Percentiles rank a stretch among this genome's conserved stretches.
Evolutionary conservation across 2,329 filamentous ascomycete genomes (phyloP).

Genomic region (Fonsecaea pugnacius): DNA sequence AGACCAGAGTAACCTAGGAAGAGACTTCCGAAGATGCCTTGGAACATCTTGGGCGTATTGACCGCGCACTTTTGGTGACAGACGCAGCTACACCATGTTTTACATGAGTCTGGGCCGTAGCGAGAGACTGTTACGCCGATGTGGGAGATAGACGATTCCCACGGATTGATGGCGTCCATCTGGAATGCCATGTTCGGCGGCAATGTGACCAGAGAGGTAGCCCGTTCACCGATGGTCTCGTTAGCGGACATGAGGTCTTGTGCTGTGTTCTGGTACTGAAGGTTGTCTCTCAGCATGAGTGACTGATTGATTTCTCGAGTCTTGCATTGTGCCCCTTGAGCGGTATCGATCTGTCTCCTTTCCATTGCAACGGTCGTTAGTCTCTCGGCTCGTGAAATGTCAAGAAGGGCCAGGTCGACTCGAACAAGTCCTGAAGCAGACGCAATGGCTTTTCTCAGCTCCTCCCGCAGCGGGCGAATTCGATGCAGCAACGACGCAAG

Average conservation of each 20-base stretch:
- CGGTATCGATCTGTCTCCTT: neutral
- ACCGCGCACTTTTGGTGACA: neutral
- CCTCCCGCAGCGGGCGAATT: neutral
- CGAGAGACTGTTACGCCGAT: neutral
- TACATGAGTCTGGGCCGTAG: neutral
- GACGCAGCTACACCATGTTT: neutral
- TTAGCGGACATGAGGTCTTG: neutral
- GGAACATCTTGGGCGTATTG: neutral
- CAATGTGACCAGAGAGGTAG: neutral
- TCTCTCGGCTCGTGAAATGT: neutral
- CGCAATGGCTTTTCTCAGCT: neutral
- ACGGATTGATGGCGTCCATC: neutral
- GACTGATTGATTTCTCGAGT: neutral
- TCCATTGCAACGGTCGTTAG: neutral
- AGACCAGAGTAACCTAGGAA: neutral
- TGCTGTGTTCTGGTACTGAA: neutral
- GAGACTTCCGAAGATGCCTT: neutral
- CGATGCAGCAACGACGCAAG: neutral
- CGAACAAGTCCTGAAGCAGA: neutral
- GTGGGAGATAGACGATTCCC: neutral
- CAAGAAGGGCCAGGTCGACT: neutral
- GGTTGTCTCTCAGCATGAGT: neutral
- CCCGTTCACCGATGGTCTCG: neutral
- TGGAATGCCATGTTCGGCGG: neutral
- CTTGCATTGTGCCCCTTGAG: neutral